Base-by-base conservation (phyloP, 768 basidiomycete genomes). In the Pleurotus sapidus region DNA sequence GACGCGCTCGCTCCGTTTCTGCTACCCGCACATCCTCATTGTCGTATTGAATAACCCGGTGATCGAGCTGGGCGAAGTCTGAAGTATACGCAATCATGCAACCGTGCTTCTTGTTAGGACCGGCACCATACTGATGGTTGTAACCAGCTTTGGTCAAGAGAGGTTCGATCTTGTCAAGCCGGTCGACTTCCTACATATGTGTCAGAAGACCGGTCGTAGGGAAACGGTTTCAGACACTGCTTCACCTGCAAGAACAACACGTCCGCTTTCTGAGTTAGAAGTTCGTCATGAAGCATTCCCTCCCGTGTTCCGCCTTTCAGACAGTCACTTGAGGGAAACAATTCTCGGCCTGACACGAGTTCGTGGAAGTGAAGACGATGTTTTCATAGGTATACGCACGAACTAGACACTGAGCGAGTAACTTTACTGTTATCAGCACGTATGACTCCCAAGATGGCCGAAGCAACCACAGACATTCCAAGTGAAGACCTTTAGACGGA, bases 261-360 rank as follows among this genome's bases (percentile, higher is more conserved):
- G 69, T 95, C 91, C 2, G 90, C 84, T n/a, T 81, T 65, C 57
- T 89, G 83, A 2, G 80, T 79, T 14, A 83, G 70, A n/a, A 96
- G 77, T 69, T 97, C 95, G 49, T 77, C 74, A 58, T 84, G 80
- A 12, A 93, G 73, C 89, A 95, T 89, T 14, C 83, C 81, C 63
- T 85, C 84, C 60, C 95, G 78, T 67, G 89, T 84, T 18, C 65
- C 67, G 47, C 84, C 88, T 70, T 91, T 93, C 47, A 95, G 74
- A 65, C 92, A 94, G 65, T 91, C 84, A 62, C 90, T 91, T n/a
- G 79, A 84, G 1, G 93, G 92, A 64, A 94, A 93, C 55, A 94
- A 74, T 45, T 90, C 84, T 34, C 92, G 82, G 43, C 91, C 91
- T 93, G 60, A 17, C 57, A 12, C 27, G 30, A 11, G 30, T 34